These are phyloP conservation scores for Veloboletus limbatus DNA, from an alignment of 1,284 basidiomycete genomes.

Conservation along the genomic window DNA sequence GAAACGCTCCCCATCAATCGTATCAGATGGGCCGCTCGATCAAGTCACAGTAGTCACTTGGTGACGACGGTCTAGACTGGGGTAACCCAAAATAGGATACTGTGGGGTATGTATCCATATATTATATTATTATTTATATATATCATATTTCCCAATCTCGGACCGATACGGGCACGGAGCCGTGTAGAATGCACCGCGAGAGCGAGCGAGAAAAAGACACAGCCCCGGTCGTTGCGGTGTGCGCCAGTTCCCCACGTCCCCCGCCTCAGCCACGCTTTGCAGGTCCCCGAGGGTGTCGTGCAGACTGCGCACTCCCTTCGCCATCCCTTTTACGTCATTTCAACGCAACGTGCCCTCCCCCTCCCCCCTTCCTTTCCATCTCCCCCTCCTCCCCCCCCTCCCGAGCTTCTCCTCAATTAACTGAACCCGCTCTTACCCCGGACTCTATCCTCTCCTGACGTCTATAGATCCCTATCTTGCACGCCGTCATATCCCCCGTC, in stretches of 20 bases:
- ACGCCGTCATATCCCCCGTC: too few species aligned
- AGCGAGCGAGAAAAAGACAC: conserved; percentile 9
- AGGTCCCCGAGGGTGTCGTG: conserved; percentile 21
- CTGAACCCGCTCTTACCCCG: conserved; percentile 30
- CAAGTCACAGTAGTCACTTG: too few species aligned
- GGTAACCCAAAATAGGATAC: conserved; percentile 32
- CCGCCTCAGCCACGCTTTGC: conserved; percentile 28
- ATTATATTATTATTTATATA: conserved; percentile 1
- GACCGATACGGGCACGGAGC: conserved; percentile 28
- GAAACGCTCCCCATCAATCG: conserved; percentile 31
- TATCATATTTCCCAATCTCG: conserved; percentile 14
- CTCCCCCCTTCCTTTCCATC: conserved; percentile 15
- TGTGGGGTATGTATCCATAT: conserved; percentile 21
- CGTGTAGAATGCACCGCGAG: conserved; percentile 16
- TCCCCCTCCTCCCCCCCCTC: conserved; percentile 10
- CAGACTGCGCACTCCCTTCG: conserved; percentile 23
- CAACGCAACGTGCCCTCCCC: conserved; percentile 21
- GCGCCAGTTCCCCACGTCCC: conserved; percentile 29
- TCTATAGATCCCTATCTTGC: conserved; percentile 34
- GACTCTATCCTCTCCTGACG: conserved; percentile 25
- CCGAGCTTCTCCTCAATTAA: conserved; percentile 26
- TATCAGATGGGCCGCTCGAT: conserved; percentile 30
- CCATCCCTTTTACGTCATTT: conserved; percentile 25
- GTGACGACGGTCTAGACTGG: conserved; percentile 24
- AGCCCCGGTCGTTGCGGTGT: conserved; percentile 15